phyloP scores from a whole-genome alignment of 2,329 filamentous ascomycete species.

The Periconia digitata region DNA sequence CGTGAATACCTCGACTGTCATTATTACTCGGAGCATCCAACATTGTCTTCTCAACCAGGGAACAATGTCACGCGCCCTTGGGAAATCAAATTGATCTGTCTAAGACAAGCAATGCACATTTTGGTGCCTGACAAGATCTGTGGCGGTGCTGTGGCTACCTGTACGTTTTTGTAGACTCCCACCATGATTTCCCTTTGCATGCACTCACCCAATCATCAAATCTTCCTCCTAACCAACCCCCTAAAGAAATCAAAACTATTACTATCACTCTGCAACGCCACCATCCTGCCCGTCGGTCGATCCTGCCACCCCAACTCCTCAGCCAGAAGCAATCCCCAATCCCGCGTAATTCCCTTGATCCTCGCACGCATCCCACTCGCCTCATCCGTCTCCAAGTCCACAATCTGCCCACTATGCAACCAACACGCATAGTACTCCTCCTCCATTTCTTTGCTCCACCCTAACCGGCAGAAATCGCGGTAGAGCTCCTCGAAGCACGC shows the following conservation, averaged over 20 bases:
- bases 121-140: background rate
- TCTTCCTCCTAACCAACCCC: constrained; percentile 80
- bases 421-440: constrained; percentile 66
- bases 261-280: constrained; percentile 89
- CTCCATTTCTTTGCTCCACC: constrained; percentile 75
- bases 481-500: constrained; percentile 79
- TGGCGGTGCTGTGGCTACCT: constrained; percentile 2
- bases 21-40: background rate
- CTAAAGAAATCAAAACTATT: constrained; percentile 99
- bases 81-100: background rate
- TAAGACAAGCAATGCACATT: background rate
- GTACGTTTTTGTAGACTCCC: too few relatives aligned
- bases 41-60: background rate
- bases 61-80: background rate
- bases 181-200: background rate
- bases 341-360: constrained; percentile 84
- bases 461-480: constrained; percentile 69
- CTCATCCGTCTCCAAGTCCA: constrained; percentile 78
- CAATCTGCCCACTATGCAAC: constrained; percentile 70
- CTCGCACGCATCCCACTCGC: constrained; percentile 65
- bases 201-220: constrained; percentile 46
- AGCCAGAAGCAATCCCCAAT: constrained; percentile 84
- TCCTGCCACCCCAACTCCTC: constrained; percentile 79
- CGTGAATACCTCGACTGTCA: background rate
- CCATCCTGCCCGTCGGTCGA: constrained; percentile 72